Base-by-base conservation (phyloP, 768 basidiomycete genomes). In the Phylloporus sp. region DNA sequence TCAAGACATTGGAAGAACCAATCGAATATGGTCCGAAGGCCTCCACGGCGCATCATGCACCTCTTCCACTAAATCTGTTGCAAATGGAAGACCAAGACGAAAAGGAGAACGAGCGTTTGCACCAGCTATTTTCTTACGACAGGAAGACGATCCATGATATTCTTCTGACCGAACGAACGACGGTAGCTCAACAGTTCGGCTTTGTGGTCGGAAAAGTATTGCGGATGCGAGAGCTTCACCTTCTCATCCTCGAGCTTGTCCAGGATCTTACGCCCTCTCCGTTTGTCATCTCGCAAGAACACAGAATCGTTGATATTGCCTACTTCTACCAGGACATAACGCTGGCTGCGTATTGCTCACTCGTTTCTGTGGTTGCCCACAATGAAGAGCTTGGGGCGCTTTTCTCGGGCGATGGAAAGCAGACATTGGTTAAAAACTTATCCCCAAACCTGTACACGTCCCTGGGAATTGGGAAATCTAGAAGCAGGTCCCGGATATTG, bases 21-120 rank as follows among this genome's bases (percentile, higher is more conserved):
- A 57, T 84, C 16, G 79, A 82, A 52, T 85, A 80, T 64, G 82
- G 82, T 7, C 72, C 79, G 6, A 71, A 71, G 45, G 56, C 67
- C 26, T 59, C 66, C 58, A 11, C 62, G 59, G 18, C 29, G n/a
- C 57, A 28, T 28, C 42, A 18, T 2, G n/a, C 12, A 24, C 42
- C 42, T 18, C 42, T 43, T 12, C 42, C 42, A 27, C 26, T 43
- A 3, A 27, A 28, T 9, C 28, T 43, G n/a, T 43, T 43, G n/a
- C 42, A 43, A 24, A 43, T 16, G 11, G 42, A 28, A 16, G 42
- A 43, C 26, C 10, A 28, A 11, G 42, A 28, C 16, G 26, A 43
- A 43, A 43, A 43, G 26, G 26, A 43, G 10, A 43, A 43, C 5
- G 42, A 27, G 10, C 42, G 42, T 43, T 27, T 43, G 42, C 26